Evolutionary conservation across 2,329 filamentous ascomycete species (phyloP).

Genomic region (Penicillium concentricum): DNA sequence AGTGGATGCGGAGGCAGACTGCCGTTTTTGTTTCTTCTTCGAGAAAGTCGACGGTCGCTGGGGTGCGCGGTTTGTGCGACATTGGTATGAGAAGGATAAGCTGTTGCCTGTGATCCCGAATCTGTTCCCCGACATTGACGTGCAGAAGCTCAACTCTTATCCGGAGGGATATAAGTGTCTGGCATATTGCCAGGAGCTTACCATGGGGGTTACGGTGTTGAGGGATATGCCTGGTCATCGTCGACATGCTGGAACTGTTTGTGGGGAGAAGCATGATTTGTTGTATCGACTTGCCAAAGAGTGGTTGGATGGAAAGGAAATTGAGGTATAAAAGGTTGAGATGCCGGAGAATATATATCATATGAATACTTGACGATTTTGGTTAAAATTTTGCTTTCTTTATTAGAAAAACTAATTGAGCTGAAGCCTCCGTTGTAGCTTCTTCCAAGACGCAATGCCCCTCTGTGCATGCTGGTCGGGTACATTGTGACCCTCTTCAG

Average conservation of each 20-base stretch:
- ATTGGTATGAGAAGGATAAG: conserved; percentile 57
- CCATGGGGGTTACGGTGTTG: conserved; percentile 47
- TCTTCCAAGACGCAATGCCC: conserved; percentile 54
- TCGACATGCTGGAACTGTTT: conserved; percentile 34
- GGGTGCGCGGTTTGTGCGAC: conserved; percentile 47
- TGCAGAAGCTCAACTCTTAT: conserved; percentile 41
- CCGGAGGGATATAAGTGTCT: conserved; percentile 49
- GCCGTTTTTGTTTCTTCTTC: conserved; percentile 50
- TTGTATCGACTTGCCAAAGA: conserved; percentile 46
- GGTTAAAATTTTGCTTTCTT: not conserved
- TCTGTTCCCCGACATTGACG: conserved; percentile 43
- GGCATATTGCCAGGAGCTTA: conserved; percentile 45
- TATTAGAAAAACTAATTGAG: conserved; percentile 1
- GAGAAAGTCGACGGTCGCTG: conserved; percentile 44
- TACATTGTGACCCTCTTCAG: conserved; percentile 51
- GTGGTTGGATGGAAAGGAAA: conserved; percentile 45
- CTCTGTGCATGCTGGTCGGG: conserved; percentile 57
- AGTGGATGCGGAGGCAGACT: conserved; percentile 50
- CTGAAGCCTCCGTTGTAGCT: conserved; percentile 30
- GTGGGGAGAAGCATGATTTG: conserved; percentile 47
- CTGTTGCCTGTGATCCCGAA: conserved; percentile 47
- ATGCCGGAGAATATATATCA: not conserved
- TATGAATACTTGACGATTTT: not conserved
- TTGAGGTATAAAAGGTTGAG: conserved; percentile 20
- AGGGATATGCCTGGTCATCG: conserved; percentile 49